phyloP scores from a whole-genome alignment of 768 basidiomycete genomes.

The Mycena kentingensis region DNA sequence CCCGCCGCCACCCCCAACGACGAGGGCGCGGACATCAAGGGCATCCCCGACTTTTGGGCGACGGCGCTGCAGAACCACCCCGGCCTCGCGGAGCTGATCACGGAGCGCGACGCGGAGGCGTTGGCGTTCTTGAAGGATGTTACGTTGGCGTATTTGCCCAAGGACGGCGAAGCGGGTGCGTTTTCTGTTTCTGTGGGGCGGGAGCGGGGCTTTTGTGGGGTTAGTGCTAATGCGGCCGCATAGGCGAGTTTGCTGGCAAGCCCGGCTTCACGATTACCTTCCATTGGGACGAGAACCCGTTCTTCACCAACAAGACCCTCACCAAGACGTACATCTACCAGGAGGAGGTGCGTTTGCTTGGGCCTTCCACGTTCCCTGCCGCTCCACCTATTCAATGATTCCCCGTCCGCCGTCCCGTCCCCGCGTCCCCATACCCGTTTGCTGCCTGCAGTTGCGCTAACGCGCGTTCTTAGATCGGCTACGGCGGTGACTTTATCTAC shows the following conservation, averaged over 20 bases:
- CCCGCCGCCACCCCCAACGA: constrained; percentile 40
- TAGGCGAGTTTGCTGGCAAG: constrained; percentile 56
- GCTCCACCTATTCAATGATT: neutral
- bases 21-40: constrained; percentile 1
- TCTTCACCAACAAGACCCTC: constrained; percentile 80
- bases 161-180: constrained; percentile 16
- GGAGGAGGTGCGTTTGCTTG: constrained; percentile 49
- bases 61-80: constrained; percentile 93
- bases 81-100: constrained; percentile 84
- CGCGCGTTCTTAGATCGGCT: constrained; percentile 56
- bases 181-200: no score
- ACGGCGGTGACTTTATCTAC: constrained; percentile 95
- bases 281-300: constrained; percentile 80
- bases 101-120: constrained; percentile 86
- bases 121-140: constrained; percentile 84
- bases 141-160: constrained; percentile 68
- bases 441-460: neutral
- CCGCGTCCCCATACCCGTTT: neutral
- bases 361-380: neutral
- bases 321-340: constrained; percentile 95
- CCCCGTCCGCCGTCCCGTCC: neutral
- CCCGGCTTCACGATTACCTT: constrained; percentile 94
- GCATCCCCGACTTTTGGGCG: constrained; percentile 53
- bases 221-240: constrained; percentile 28
- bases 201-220: no score